phyloP scores from a whole-genome alignment of 441 rosid genomes.

The Kokia cookei region DNA sequence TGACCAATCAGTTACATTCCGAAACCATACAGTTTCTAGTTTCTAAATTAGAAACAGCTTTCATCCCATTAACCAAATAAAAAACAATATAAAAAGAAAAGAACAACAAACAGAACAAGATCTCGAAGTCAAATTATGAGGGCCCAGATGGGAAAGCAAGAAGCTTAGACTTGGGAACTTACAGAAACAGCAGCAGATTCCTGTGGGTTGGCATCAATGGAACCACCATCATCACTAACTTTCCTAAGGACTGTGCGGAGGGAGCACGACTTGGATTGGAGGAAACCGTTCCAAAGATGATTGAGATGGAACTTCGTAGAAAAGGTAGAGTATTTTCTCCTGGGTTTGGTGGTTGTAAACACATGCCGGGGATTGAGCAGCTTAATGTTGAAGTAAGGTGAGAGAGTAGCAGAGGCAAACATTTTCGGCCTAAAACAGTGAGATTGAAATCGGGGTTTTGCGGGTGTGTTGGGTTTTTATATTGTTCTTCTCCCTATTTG shows the following conservation, averaged over 20 bases:
- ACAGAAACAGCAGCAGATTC: constrained; percentile 38
- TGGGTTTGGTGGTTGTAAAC: constrained; percentile 17
- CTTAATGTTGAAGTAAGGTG: constrained; percentile 22
- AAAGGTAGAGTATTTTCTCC: constrained; percentile 20
- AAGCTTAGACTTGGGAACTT: constrained; percentile 22
- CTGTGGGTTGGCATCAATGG: constrained; percentile 25
- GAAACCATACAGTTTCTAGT: background rate
- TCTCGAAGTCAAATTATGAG: background rate
- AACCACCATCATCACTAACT: constrained; percentile 29
- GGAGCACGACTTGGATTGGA: constrained; percentile 16
- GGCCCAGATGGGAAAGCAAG: background rate
- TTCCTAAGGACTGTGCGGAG: constrained; percentile 17
- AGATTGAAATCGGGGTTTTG: background rate
- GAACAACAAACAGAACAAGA: background rate
- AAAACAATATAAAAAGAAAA: background rate
- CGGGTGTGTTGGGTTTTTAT: background rate
- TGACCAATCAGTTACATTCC: background rate
- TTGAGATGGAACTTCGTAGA: constrained; percentile 16
- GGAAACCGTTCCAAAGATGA: constrained; percentile 10
- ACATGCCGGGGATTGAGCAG: constrained; percentile 23
- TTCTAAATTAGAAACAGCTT: background rate
- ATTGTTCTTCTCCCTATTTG: background rate
- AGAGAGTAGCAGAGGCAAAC: constrained; percentile 27
- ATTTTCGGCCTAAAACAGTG: constrained; percentile 1
- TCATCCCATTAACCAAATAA: background rate